Base-by-base conservation (phyloP, 768 basidiomycete species). In the Agrocybe pediades region DNA sequence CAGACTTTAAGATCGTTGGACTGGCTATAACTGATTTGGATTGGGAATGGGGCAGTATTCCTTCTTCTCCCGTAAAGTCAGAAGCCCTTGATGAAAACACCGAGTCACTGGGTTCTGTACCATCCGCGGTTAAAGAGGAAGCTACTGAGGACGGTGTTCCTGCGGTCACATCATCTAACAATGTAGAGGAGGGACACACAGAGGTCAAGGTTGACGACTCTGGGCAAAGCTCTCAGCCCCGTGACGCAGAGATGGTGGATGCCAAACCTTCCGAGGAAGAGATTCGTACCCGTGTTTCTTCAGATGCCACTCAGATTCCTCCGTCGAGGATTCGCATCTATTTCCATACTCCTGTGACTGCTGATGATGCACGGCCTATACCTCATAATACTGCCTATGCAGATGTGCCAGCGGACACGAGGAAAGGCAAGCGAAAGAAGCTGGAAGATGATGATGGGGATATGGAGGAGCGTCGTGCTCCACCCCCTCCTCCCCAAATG, bases 1-100 rank as follows among this genome's bases (percentile, higher is more conserved):
- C 95, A 30, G 96, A 98, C 74, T 99, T 99, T 83, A 92, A 96
- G 74, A 94, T 99, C 68, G 79, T 95, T 65, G 95, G 90, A 23
- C 78, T 98, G 61, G 86, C 91, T 67, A 88, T 97, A 60, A 84
- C 79, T 62, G 86, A 88, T 60, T 74, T 97, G 54, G 76, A 74
- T 60, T 98, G 96, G 96, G 81, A 77, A 46, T 98, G 96, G 96
- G 93, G 94, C 55, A 61, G 75, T 46, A 64, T 84, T 47, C 83
- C 82, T 26, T 27, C 62, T 41, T 57, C 49, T 71, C 42, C 76
- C 74, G 57, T 71, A 43, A 73, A 72, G 61, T 63, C 65, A 55
- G 69, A 75, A 59, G 33, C 60, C 17, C 64, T 62, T 58, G 71
- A 67, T 29, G 51, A 55, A 48, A 55, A 56, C 52, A 48, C 47